These are phyloP conservation scores for Corymbia citriodora DNA, from an alignment of 441 rosid species.

Conservation along the genomic window DNA sequence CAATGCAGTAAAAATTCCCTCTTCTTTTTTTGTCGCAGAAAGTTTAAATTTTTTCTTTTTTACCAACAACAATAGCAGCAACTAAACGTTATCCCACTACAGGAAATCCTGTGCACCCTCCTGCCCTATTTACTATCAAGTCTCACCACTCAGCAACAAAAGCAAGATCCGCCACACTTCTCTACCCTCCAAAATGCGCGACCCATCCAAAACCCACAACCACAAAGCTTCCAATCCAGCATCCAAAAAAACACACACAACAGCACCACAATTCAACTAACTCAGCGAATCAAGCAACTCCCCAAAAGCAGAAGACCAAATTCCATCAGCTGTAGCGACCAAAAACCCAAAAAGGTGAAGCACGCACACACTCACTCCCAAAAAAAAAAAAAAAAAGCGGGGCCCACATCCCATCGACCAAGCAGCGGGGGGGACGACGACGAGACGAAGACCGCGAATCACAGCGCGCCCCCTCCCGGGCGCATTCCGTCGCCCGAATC, in stretches of 20 bases:
- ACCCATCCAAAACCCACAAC: not conserved
- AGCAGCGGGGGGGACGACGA: not conserved
- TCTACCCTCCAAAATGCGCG: not conserved
- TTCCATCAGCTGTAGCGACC: not conserved
- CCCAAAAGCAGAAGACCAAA: not conserved
- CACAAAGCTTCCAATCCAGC: not conserved
- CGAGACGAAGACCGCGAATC: not conserved
- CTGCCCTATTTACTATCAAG: not conserved
- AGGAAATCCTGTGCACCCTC: not conserved
- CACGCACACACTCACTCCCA: not conserved
- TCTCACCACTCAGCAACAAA: not conserved
- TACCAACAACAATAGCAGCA: not conserved
- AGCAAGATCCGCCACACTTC: not conserved
- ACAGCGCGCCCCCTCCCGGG: not conserved
- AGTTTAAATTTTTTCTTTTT: not conserved
- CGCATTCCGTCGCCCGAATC: not conserved
- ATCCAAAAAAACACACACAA: not conserved
- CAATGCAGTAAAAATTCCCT: not conserved
- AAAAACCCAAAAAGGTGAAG: not conserved
- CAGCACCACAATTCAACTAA: not conserved
- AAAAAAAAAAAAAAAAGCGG: not conserved
- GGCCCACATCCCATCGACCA: not conserved
- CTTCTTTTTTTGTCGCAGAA: not conserved
- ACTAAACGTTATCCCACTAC: not conserved
- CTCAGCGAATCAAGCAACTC: not conserved